Conservation (phyloP, 495 filamentous ascomycete species). For the Evernia prunastri region DNA sequence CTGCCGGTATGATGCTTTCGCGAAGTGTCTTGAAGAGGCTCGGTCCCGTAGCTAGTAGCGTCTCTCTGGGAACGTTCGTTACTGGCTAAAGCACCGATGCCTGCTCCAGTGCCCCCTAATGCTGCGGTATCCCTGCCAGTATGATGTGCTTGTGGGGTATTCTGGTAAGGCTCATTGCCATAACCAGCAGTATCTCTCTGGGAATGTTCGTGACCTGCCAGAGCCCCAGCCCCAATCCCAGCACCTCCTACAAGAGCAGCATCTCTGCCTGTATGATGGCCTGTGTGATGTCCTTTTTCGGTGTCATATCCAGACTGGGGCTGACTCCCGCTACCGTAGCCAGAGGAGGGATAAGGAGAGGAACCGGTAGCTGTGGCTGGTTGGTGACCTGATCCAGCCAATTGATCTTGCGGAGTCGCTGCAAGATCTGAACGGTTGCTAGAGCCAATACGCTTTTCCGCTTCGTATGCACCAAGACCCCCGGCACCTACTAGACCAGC, state of each 20-base stretch:
- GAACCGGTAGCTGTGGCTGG: conserved; percentile 2
- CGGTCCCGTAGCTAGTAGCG: background rate
- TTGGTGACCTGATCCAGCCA: conserved; percentile 16
- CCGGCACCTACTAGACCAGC: conserved; percentile 19
- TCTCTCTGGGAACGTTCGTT: background rate
- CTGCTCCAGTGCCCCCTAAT: background rate
- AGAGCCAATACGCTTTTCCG: conserved; percentile 17
- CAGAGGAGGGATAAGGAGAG: conserved; percentile 4
- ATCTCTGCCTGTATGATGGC: conserved; percentile 15
- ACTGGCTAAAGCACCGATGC: background rate
- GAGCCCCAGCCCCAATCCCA: conserved; percentile 22
- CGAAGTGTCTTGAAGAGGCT: background rate
- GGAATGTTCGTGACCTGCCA: conserved; percentile 20
- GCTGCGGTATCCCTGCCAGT: background rate
- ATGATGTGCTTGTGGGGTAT: background rate
- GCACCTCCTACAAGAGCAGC: conserved; percentile 25
- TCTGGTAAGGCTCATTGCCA: background rate
- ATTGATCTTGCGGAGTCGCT: conserved; percentile 12
- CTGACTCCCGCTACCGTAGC: conserved; percentile 6
- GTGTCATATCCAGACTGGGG: conserved; percentile 3
- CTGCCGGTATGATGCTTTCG: conserved; percentile 10
- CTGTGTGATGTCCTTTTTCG: background rate
- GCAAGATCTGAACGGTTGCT: background rate
- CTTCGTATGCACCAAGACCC: conserved; percentile 18
- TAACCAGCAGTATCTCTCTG: conserved; percentile 10